Conservation (phyloP, 2,329 filamentous ascomycete species). For the Tolypocladium paradoxum region DNA sequence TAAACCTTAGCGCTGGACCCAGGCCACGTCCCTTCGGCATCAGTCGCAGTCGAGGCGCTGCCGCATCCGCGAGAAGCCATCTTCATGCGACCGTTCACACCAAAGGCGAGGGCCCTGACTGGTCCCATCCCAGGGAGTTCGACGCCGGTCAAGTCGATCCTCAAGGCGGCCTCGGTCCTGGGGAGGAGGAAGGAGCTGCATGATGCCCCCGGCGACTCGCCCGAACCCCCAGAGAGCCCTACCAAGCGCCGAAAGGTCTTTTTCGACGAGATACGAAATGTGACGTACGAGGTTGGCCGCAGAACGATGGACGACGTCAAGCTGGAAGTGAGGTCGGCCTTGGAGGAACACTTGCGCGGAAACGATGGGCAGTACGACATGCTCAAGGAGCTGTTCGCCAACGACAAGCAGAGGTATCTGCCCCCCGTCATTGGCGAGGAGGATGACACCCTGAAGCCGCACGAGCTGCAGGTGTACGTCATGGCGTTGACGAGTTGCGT, state of each 20-base stretch:
- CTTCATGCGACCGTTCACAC: slow-evolving; percentile 22
- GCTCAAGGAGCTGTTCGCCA: slow-evolving; percentile 48
- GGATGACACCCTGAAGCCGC: slow-evolving; percentile 37
- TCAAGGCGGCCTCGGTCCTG: slow-evolving; percentile 36
- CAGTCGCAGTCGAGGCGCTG: background rate
- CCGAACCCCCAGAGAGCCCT: slow-evolving; percentile 29
- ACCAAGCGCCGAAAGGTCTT: slow-evolving; percentile 46
- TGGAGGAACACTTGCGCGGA: slow-evolving; percentile 45
- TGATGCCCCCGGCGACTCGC: slow-evolving; percentile 28
- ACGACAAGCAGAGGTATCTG: slow-evolving; percentile 32
- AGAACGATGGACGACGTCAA: slow-evolving; percentile 46
- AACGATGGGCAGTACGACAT: slow-evolving; percentile 50
- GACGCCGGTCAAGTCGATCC: slow-evolving; percentile 41
- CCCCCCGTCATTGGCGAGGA: slow-evolving; percentile 30
- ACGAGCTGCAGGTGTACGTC: slow-evolving; percentile 50
- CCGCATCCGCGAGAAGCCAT: background rate
- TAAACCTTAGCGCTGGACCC: background rate
- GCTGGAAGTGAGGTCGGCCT: slow-evolving; percentile 40
- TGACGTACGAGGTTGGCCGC: slow-evolving; percentile 42
- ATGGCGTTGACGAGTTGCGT: slow-evolving; percentile 52
- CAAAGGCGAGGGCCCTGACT: slow-evolving; percentile 21
- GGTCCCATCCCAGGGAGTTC: slow-evolving; percentile 21
- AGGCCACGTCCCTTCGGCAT: background rate
- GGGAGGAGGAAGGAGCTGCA: slow-evolving; percentile 34
- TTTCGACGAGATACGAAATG: slow-evolving; percentile 47